A percentile compares a stretch with the other conserved stretches of the same genome.
These are phyloP conservation scores for Vitis hybrid DNA, from an alignment of 177 flowering plant species.

Conservation along the genomic window DNA sequence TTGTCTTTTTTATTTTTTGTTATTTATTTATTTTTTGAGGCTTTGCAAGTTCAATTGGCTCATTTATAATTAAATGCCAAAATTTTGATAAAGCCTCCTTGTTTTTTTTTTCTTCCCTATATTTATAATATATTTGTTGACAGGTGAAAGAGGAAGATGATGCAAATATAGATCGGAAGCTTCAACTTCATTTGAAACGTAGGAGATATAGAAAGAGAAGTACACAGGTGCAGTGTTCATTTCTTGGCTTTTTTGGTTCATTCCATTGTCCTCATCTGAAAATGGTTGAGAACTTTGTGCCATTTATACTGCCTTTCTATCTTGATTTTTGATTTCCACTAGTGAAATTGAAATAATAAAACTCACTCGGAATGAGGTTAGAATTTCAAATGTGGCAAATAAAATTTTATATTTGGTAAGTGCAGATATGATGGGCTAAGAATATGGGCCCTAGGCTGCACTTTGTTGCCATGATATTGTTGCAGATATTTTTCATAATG, in stretches of 20 bases:
- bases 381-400: too few species aligned
- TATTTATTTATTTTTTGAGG: too few species aligned
- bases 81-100: too few species aligned
- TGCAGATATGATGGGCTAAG: too few species aligned
- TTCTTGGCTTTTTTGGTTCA: background rate
- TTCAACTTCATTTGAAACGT: constrained; percentile 65
- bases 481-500: too few species aligned
- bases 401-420: too few species aligned
- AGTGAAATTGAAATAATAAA: background rate
- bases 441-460: too few species aligned
- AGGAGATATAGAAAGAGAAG: constrained; percentile 55
- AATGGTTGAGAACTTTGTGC: background rate
- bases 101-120: background rate
- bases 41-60: too few species aligned
- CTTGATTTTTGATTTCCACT: background rate
- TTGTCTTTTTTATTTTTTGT: too few species aligned
- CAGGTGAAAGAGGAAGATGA: constrained; percentile 99
- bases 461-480: too few species aligned
- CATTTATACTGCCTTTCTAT: background rate
- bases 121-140: constrained; percentile 13
- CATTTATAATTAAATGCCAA: too few species aligned
- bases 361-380: too few species aligned
- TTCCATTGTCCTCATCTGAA: background rate
- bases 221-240: constrained; percentile 46
- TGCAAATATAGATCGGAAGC: constrained; percentile 52